Evolutionary conservation across 1,284 basidiomycete genomes (phyloP), one percentile per base, ranked within the genome.

Genomic region (Moniliophthora roreri): DNA sequence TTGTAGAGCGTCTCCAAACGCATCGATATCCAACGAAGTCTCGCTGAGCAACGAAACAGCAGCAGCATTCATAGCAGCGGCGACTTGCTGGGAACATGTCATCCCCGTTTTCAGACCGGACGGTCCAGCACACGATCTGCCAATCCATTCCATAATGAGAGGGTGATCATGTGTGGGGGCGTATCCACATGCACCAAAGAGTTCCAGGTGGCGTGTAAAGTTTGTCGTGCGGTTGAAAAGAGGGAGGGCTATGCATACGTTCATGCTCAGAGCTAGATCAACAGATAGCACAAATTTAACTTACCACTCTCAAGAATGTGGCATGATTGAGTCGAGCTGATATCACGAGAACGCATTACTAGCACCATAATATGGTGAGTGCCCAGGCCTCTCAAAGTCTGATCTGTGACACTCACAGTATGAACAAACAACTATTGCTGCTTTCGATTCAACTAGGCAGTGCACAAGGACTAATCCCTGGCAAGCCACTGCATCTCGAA

Each of bases 381-480:
- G n/a, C n/a, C n/a, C n/a, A n/a, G n/a, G n/a, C n/a, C n/a, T n/a
- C n/a, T n/a, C n/a, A n/a, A n/a, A n/a, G n/a, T n/a, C n/a, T n/a
- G n/a, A n/a, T n/a, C n/a, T n/a, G 24, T 28, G 23, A 18, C 20
- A 73, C 82, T 67, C 60, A 85, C 84, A 62, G 65, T 84, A 87
- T 21, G 86, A 87, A 54, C 82, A 82, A 49, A 82, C 82, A 24
- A 81, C 78, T 9, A 81, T 81, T 54, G 79, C 80, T 9, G 79
- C 79, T 49, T 74, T 73, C 13, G 72, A 69, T 57, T 85, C 83
- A 13, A 70, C 67, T 8, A 67, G 65, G 32, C 80, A 89, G 67
- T 90, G 82, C n/a, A 92, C 81, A 37, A 92, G 79, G 37, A 89
- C 80, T 35, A 65, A 66, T 4, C 76, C 76, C 3, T 70, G 72